These are phyloP conservation scores for Diaporthe batatas DNA, from an alignment of 2,329 filamentous ascomycete species.

Conservation along the genomic window DNA sequence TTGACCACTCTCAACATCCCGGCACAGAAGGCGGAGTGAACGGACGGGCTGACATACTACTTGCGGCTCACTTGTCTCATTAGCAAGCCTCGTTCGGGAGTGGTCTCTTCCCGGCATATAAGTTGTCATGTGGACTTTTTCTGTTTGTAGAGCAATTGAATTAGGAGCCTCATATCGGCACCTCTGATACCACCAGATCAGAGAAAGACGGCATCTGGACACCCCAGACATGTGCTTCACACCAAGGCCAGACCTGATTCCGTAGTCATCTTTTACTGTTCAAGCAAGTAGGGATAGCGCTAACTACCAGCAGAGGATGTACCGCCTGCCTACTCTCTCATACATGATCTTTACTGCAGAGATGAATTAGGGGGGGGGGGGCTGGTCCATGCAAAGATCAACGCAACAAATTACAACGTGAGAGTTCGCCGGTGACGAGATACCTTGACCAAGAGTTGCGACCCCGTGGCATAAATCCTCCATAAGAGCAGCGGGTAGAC, in stretches of 20 bases:
- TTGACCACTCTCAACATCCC: slow-evolving; percentile 5
- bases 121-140: too few relatives aligned
- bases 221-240: background rate
- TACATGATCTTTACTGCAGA: background rate
- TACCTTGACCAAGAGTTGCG: background rate
- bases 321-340: too few relatives aligned
- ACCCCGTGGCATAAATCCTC: background rate
- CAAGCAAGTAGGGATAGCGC: background rate
- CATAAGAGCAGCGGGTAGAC: background rate
- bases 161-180: background rate
- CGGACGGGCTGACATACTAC: too few relatives aligned
- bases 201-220: too few relatives aligned
- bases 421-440: background rate
- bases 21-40: background rate
- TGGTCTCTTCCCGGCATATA: too few relatives aligned
- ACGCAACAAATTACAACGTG: background rate
- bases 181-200: too few relatives aligned
- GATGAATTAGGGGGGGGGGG: too few relatives aligned
- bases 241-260: background rate
- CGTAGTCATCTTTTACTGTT: background rate
- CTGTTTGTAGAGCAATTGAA: background rate
- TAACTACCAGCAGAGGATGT: fast-evolving
- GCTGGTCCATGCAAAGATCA: background rate
- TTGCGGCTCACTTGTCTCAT: background rate
- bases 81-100: too few relatives aligned